Base-by-base conservation (phyloP, 257 asterid genomes). In the Prunella vulgaris region DNA sequence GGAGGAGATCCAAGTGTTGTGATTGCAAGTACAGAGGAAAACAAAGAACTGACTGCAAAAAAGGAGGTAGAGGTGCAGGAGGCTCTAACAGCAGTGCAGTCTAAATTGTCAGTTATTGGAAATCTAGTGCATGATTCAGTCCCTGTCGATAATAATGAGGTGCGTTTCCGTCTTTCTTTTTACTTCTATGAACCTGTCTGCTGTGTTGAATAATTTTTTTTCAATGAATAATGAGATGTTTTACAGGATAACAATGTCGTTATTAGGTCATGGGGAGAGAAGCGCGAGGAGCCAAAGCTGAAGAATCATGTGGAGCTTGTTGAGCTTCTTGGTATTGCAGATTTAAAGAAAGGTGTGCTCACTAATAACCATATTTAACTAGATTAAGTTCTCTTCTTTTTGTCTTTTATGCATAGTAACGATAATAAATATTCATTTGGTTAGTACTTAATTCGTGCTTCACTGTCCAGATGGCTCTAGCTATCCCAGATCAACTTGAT, bases 91-190 rank as follows among this genome's bases (percentile, higher is more conserved):
- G 87, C 87, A 64, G 40, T 93, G 66, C 85, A 93, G 73, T 75
- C 86, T 38, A 88, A 72, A 79, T 64, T 89, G 70, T 83, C 74
- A 52, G 38, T 30, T 46, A 89, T 93, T 80, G 99, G 99, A 69
- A 93, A 90, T 65, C 90, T 93, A 49, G 99, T 93, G 57, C 99
- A 93, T 69, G 97, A 93, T 77, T 84, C 99, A 40, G 99, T 93
- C 30, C 99, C 99, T 10, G 72, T 90, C 35, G 76, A 80, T 80
- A 73, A 87, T 5, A 82, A 90, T 78, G 99, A 93, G 96, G 98
- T 90, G 56, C 27, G 76, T 64, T 22, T 20, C 32, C 3, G 57
- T 18, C 13, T 17, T 44, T 69, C 51, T 17, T 51, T 71, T 59
- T 64, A 37, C 44, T 63, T 63, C 52, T 66, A 17, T 64, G 30